Conservation (phyloP, 2,329 filamentous ascomycete genomes). For the Arachnomyces sp. region DNA sequence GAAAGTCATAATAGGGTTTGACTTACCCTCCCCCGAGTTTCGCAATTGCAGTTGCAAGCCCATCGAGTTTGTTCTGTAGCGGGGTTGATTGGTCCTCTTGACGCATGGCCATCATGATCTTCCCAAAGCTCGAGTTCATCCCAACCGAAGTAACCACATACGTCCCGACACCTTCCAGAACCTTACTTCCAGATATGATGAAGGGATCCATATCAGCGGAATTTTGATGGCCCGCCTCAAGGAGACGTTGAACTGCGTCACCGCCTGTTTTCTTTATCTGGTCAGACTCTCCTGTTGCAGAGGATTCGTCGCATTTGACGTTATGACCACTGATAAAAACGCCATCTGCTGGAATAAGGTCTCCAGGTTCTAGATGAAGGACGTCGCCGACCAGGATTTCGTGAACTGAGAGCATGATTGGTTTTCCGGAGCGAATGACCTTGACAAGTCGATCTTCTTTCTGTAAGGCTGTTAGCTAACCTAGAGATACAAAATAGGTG, state of each 20-base stretch:
- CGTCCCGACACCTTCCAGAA: conserved; percentile 68
- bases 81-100: conserved; percentile 68
- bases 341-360: conserved; percentile 55
- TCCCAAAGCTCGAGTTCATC: conserved; percentile 64
- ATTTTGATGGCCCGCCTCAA: conserved; percentile 44
- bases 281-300: conserved; percentile 58
- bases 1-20: neutral
- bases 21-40: conserved; percentile 59
- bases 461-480: conserved; percentile 45
- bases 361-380: conserved; percentile 55
- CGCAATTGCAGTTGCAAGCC: conserved; percentile 68
- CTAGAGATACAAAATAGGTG: conserved; percentile 35
- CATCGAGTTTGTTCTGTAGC: conserved; percentile 66
- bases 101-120: conserved; percentile 64
- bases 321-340: conserved; percentile 50
- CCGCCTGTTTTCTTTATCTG: conserved; percentile 52
- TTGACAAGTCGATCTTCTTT: conserved; percentile 60
- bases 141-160: conserved; percentile 68
- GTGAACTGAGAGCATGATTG: conserved; percentile 52
- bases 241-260: conserved; percentile 19
- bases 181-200: conserved; percentile 72
- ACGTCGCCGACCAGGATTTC: conserved; percentile 60
- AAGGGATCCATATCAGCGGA: conserved; percentile 56
- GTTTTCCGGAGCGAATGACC: conserved; percentile 56
- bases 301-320: conserved; percentile 55